phyloP scores from a whole-genome alignment of 108 stramenopile genomes.

The Discostella stelligeroides region DNA sequence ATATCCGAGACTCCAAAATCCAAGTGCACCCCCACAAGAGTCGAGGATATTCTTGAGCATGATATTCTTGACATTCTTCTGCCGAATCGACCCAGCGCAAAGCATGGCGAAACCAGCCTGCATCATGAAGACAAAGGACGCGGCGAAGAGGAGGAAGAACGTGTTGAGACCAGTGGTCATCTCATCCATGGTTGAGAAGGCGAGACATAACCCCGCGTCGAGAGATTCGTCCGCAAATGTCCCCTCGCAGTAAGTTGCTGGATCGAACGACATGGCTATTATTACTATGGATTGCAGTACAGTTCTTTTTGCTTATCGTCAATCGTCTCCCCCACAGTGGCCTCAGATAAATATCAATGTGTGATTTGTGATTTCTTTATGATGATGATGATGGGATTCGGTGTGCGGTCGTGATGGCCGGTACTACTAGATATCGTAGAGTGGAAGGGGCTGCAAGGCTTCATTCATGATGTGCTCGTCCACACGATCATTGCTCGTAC shows the following conservation, averaged over 20 bases:
- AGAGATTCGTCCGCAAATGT: not conserved
- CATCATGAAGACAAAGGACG: slow-evolving; percentile 83
- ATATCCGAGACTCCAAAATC: slow-evolving; percentile 78
- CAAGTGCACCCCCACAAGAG: slow-evolving; percentile 79
- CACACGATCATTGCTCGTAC: no score
- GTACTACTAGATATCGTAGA: no score
- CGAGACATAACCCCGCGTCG: slow-evolving; percentile 2
- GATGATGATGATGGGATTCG: no score
- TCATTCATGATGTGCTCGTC: no score
- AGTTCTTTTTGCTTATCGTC: no score
- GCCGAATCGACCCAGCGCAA: slow-evolving; percentile 78
- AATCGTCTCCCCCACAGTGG: no score
- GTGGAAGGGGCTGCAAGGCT: no score
- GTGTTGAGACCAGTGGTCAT: slow-evolving; percentile 17
- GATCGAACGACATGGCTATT: slow-evolving; percentile 7
- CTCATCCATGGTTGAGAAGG: not conserved
- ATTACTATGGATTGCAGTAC: not conserved
- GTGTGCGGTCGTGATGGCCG: no score
- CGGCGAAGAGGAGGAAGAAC: slow-evolving; percentile 69
- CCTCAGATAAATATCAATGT: no score
- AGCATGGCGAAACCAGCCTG: slow-evolving; percentile 78
- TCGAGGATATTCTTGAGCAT: slow-evolving; percentile 91
- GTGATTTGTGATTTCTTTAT: no score
- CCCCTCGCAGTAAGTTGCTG: not conserved
- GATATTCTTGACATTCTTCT: slow-evolving; percentile 87